These are phyloP conservation scores for Fusarium dimerum DNA, from an alignment of 2,329 filamentous ascomycete genomes.

Conservation along the genomic window DNA sequence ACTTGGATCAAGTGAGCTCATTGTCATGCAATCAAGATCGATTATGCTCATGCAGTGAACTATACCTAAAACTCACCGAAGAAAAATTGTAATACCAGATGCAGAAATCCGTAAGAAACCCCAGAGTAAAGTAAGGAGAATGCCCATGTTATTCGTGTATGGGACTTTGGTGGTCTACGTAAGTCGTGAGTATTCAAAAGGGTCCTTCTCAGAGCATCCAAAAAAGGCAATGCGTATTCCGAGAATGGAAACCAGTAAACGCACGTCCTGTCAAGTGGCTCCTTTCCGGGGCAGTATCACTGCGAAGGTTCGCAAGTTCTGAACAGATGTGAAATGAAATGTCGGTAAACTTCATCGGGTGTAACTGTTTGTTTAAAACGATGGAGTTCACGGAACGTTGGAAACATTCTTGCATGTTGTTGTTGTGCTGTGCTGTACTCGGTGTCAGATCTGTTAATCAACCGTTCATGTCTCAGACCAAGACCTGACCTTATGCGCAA, in stretches of 20 bases:
- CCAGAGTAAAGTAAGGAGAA: too few relatives aligned
- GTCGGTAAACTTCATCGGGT: neutral
- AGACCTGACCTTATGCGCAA: neutral
- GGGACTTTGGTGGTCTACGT: neutral
- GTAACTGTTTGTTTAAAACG: too few relatives aligned
- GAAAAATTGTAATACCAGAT: neutral
- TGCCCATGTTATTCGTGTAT: neutral
- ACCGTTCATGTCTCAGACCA: neutral
- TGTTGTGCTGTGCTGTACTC: neutral
- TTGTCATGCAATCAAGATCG: neutral
- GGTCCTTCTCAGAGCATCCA: constrained; percentile 1
- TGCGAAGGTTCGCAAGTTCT: neutral
- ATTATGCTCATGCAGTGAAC: neutral
- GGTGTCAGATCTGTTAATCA: neutral
- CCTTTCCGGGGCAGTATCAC: neutral
- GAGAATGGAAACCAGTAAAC: constrained; percentile 28
- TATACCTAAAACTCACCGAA: neutral
- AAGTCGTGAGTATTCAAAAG: neutral
- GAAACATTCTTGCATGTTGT: too few relatives aligned
- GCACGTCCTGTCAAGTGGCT: constrained; percentile 10
- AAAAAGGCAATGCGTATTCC: constrained; percentile 26
- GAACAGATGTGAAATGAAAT: neutral
- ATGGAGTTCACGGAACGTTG: too few relatives aligned
- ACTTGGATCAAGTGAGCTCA: neutral
- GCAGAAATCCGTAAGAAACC: too few relatives aligned